These are phyloP conservation scores for Pythium coloratum DNA, from an alignment of 352 stramenopile species.

Conservation along the genomic window DNA sequence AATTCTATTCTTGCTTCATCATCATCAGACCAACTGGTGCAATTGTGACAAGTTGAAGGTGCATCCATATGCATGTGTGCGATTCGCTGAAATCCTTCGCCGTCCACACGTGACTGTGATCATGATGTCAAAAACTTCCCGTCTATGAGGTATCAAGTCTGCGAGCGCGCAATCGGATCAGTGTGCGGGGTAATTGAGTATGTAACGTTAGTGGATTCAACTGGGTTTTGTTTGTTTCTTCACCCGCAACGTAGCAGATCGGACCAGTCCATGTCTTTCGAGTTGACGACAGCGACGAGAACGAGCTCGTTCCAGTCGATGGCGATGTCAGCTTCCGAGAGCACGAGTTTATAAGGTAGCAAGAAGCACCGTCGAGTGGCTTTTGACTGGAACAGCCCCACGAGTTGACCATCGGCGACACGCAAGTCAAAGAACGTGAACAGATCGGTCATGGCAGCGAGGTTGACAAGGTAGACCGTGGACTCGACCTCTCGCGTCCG, in stretches of 20 bases:
- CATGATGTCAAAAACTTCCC: too few relatives aligned
- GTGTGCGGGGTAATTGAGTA: too few relatives aligned
- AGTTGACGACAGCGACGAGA: conserved; percentile 1
- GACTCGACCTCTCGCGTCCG: conserved; percentile 15
- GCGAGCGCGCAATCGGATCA: too few relatives aligned
- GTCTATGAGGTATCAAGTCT: too few relatives aligned
- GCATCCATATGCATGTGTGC: too few relatives aligned
- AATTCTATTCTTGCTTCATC: too few relatives aligned
- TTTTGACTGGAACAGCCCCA: conserved; percentile 14
- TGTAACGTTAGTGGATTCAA: too few relatives aligned
- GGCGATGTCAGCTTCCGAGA: background rate
- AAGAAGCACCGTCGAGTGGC: background rate
- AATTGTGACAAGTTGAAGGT: too few relatives aligned
- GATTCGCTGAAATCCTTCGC: too few relatives aligned
- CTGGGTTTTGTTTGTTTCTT: background rate
- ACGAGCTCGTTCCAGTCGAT: conserved; percentile 16
- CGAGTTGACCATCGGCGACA: background rate
- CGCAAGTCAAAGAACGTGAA: conserved; percentile 18
- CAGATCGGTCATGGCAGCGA: conserved; percentile 26
- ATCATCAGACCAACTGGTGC: too few relatives aligned
- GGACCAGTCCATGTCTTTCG: conserved; percentile 13
- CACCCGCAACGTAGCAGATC: conserved; percentile 17
- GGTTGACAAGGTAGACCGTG: conserved; percentile 19
- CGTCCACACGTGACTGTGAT: too few relatives aligned
- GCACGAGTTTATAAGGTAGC: background rate